These are phyloP conservation scores for Cordyceps cicadae DNA, from an alignment of 2,329 filamentous ascomycete species.

Conservation along the genomic window DNA sequence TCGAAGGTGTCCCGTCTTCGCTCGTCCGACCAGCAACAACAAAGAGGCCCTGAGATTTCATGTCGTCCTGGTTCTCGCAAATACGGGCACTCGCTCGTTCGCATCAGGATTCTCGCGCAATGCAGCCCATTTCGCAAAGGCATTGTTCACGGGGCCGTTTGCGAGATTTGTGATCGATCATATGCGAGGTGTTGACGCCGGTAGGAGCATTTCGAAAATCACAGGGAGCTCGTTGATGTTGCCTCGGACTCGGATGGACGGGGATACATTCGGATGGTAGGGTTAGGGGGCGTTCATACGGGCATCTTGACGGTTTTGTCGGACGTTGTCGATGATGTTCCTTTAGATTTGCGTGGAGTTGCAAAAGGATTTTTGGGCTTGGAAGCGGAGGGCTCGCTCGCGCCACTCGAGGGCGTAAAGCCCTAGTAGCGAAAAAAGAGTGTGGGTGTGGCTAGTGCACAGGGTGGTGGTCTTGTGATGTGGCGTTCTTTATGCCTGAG, in stretches of 20 bases:
- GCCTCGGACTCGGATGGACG: not conserved
- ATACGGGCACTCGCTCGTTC: too few species aligned
- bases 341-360: constrained; percentile 22
- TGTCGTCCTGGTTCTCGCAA: not conserved
- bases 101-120: not conserved
- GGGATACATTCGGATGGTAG: not conserved
- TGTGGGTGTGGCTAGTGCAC: constrained; percentile 14
- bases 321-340: constrained; percentile 22
- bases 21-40: not conserved
- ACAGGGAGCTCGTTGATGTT: not conserved
- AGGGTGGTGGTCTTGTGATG: not conserved
- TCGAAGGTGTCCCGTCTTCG: not conserved
- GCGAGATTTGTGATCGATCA: not conserved
- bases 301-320: constrained; percentile 33
- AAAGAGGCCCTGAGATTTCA: not conserved
- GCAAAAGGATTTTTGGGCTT: constrained; percentile 26
- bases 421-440: constrained; percentile 23
- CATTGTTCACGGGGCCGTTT: not conserved
- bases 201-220: not conserved
- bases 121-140: not conserved
- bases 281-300: constrained; percentile 24
- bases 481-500: constrained; percentile 15
- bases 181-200: not conserved
- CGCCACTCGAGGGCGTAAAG: constrained; percentile 27
- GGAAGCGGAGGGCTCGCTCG: constrained; percentile 14